Percentiles rank a stretch among this genome's conserved stretches.
These are phyloP conservation scores for Lizonia empirigonia DNA, from an alignment of 2,329 filamentous ascomycete species.

Conservation along the genomic window DNA sequence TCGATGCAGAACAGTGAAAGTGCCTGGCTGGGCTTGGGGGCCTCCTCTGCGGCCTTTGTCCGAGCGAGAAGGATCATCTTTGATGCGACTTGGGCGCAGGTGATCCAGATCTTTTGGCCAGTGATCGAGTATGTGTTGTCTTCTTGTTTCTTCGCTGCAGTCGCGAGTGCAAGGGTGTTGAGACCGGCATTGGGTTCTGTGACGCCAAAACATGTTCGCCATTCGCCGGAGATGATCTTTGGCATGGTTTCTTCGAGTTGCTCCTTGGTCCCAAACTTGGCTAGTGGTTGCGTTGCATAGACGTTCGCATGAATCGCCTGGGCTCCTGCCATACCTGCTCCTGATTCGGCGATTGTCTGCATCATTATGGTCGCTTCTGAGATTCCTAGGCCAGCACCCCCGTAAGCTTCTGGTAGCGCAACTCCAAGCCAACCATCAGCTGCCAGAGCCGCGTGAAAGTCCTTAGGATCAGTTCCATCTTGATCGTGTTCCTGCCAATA, in stretches of 20 bases:
- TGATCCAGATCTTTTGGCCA: slow-evolving; percentile 90
- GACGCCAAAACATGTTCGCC: slow-evolving; percentile 79
- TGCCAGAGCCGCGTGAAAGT: slow-evolving; percentile 76
- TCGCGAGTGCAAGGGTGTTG: slow-evolving; percentile 71
- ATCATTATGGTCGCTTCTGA: slow-evolving; percentile 87
- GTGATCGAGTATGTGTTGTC: slow-evolving; percentile 68
- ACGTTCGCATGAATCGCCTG: slow-evolving; percentile 67
- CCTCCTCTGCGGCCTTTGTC: slow-evolving; percentile 71
- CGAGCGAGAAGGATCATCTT: slow-evolving; percentile 85
- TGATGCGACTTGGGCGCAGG: slow-evolving; percentile 78
- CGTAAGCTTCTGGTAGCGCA: slow-evolving; percentile 74
- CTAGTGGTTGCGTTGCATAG: slow-evolving; percentile 76
- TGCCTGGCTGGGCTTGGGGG: slow-evolving; percentile 72
- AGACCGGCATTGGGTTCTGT: slow-evolving; percentile 84
- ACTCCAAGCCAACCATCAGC: slow-evolving; percentile 82
- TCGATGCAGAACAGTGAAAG: slow-evolving; percentile 83
- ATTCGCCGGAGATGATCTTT: slow-evolving; percentile 72
- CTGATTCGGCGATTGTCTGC: slow-evolving; percentile 78
- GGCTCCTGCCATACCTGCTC: slow-evolving; percentile 76
- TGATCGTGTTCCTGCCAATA: slow-evolving; percentile 81
- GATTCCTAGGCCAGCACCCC: slow-evolving; percentile 76
- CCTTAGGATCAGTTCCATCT: slow-evolving; percentile 70
- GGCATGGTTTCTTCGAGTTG: slow-evolving; percentile 70
- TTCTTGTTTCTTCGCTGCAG: slow-evolving; percentile 52
- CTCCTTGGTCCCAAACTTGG: slow-evolving; percentile 70